phyloP scores from a whole-genome alignment of 2,329 filamentous ascomycete species.

The Trichoderma cornu-damae region DNA sequence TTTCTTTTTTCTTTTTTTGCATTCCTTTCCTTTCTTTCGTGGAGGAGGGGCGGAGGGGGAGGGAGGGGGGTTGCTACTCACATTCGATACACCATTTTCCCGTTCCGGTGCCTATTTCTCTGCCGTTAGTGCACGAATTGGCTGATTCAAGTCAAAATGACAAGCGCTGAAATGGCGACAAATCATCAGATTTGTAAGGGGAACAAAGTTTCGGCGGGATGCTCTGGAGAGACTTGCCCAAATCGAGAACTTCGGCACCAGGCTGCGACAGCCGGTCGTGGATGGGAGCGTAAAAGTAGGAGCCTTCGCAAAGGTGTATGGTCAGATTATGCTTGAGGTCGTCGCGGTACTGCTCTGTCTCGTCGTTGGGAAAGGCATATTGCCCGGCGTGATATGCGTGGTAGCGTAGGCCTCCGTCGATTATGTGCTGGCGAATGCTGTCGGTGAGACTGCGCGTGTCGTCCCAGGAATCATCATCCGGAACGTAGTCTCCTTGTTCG shows the following conservation, averaged over 20 bases:
- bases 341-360: constrained; percentile 39
- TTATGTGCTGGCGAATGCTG: constrained; percentile 40
- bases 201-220: too few relatives aligned
- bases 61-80: too few relatives aligned
- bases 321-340: constrained; percentile 40
- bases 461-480: constrained; percentile 24
- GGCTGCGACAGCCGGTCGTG: constrained; percentile 33
- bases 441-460: constrained; percentile 40
- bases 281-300: constrained; percentile 43
- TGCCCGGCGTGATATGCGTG: constrained; percentile 40
- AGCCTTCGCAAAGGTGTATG: constrained; percentile 36
- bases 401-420: constrained; percentile 38
- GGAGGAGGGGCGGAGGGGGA: too few relatives aligned
- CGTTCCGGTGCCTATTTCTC: constrained; percentile 42
- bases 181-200: not conserved
- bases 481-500: constrained; percentile 30
- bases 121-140: constrained; percentile 4
- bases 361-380: constrained; percentile 42
- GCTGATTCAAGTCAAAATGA: not conserved
- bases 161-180: not conserved
- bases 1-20: too few relatives aligned
- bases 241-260: constrained; percentile 43
- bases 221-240: constrained; percentile 34
- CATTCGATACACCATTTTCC: constrained; percentile 48
- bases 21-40: too few relatives aligned